These are phyloP conservation scores for Rhamnella rubrinervis DNA, from an alignment of 331 rosid species.

Conservation along the genomic window DNA sequence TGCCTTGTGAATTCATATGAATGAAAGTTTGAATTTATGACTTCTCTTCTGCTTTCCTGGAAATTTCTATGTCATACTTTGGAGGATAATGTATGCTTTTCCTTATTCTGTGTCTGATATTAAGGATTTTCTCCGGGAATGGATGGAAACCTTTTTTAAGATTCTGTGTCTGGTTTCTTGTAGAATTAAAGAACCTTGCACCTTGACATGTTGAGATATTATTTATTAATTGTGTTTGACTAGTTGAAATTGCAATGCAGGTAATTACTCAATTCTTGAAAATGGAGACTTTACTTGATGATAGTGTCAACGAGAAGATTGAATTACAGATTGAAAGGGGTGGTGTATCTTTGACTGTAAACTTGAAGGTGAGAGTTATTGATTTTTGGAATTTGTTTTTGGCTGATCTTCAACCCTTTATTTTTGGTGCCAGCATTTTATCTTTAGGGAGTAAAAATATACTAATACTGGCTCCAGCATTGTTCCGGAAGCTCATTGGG, in stretches of 20 bases:
- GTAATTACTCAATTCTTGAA: slow-evolving; percentile 89
- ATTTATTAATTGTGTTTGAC: slow-evolving; percentile 11
- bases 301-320: slow-evolving; percentile 66
- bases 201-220: neutral
- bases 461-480: too few relatives aligned
- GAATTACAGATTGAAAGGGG: slow-evolving; percentile 91
- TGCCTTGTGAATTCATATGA: neutral
- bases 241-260: slow-evolving; percentile 43
- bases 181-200: neutral
- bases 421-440: too few relatives aligned
- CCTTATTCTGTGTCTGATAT: neutral
- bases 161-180: neutral
- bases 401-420: too few relatives aligned
- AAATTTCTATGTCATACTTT: neutral
- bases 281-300: slow-evolving; percentile 89
- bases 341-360: slow-evolving; percentile 52
- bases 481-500: too few relatives aligned
- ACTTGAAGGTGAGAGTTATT: slow-evolving; percentile 61
- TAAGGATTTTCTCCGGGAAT: neutral
- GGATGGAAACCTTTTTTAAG: neutral
- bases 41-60: neutral
- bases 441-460: too few relatives aligned
- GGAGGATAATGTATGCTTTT: neutral
- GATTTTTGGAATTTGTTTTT: slow-evolving; percentile 7
- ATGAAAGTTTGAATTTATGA: neutral